phyloP scores from a whole-genome alignment of 352 stramenopile genomes.

The Phytopythium oedochilum region DNA sequence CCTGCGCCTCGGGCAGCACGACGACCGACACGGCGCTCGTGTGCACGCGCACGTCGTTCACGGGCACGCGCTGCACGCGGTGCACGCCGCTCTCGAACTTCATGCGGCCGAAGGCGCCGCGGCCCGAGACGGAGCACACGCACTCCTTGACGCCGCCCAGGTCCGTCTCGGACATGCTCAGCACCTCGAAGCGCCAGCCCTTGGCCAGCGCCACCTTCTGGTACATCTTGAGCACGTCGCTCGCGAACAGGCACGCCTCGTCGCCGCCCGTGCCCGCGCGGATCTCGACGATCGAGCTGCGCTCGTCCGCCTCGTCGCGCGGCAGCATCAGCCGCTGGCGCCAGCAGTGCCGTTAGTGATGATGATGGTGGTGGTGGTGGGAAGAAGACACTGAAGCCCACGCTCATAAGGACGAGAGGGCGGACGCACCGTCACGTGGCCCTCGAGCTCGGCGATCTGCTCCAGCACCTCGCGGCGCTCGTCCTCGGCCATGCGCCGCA shows the following conservation, averaged over 20 bases:
- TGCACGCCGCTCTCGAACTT: constrained; percentile 99
- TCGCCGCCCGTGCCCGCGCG: constrained; percentile 94
- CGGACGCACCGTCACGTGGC: constrained; percentile 46
- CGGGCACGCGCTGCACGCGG: constrained; percentile 95
- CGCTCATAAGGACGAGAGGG: no score
- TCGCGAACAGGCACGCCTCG: constrained; percentile 96
- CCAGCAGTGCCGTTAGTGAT: no score
- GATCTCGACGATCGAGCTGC: constrained; percentile 98
- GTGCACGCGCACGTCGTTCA: constrained; percentile 96
- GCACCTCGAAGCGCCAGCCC: constrained; percentile 89
- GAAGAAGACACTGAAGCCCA: no score
- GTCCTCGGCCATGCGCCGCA: constrained; percentile 71
- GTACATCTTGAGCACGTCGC: constrained; percentile 93
- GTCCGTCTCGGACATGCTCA: constrained; percentile 83
- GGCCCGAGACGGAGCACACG: constrained; percentile 60
- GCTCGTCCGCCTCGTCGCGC: constrained; percentile 88
- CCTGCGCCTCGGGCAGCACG: constrained; percentile 91
- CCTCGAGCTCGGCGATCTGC: constrained; percentile 49
- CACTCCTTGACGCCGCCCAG: constrained; percentile 84
- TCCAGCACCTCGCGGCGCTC: constrained; percentile 61
- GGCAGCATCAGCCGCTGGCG: constrained; percentile 66
- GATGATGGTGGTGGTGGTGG: no score
- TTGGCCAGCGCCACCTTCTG: constrained; percentile 79
- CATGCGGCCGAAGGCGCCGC: constrained; percentile 94
- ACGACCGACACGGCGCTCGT: constrained; percentile 98